phyloP scores from a whole-genome alignment of 2,329 filamentous ascomycete genomes.

The Cercospora sojina region DNA sequence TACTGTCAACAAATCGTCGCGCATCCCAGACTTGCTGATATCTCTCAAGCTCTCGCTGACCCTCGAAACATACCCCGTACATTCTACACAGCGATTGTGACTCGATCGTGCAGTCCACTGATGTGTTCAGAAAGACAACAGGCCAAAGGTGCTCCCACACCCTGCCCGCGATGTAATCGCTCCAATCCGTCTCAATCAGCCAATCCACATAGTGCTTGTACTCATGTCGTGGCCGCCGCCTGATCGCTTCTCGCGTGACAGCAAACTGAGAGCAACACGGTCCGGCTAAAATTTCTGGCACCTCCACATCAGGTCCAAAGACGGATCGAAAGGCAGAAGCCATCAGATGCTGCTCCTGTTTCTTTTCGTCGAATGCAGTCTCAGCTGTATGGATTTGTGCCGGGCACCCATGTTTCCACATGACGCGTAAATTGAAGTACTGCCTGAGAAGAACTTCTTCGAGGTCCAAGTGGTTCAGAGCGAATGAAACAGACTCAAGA shows the following conservation, averaged over 20 bases:
- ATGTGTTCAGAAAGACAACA: constrained; percentile 20
- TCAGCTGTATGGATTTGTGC: constrained; percentile 26
- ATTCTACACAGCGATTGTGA: constrained; percentile 22
- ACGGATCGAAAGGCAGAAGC: constrained; percentile 20
- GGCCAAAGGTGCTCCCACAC: constrained; percentile 31
- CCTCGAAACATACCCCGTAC: constrained; percentile 26
- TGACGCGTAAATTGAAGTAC: constrained; percentile 27
- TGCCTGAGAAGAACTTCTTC: constrained; percentile 20
- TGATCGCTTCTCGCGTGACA: constrained; percentile 21
- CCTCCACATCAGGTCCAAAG: constrained; percentile 21
- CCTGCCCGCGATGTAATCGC: constrained; percentile 22
- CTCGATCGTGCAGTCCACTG: constrained; percentile 20
- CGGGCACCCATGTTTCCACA: constrained; percentile 28
- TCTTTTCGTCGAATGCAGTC: constrained; percentile 16
- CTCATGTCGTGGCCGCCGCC: constrained; percentile 14
- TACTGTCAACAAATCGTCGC: constrained; percentile 17
- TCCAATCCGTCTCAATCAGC: constrained; percentile 18
- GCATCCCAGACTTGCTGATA: constrained; percentile 27
- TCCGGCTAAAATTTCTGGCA: constrained; percentile 24
- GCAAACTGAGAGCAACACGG: constrained; percentile 31
- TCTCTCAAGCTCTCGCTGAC: constrained; percentile 6
- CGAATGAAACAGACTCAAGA: constrained; percentile 19
- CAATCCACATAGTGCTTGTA: constrained; percentile 20
- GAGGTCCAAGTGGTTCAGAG: constrained; percentile 23
- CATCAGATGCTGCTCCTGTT: constrained; percentile 26